These are phyloP conservation scores for Wickerhamiella shivajii DNA, from an alignment of 805 yeast genomes.

Conservation along the genomic window DNA sequence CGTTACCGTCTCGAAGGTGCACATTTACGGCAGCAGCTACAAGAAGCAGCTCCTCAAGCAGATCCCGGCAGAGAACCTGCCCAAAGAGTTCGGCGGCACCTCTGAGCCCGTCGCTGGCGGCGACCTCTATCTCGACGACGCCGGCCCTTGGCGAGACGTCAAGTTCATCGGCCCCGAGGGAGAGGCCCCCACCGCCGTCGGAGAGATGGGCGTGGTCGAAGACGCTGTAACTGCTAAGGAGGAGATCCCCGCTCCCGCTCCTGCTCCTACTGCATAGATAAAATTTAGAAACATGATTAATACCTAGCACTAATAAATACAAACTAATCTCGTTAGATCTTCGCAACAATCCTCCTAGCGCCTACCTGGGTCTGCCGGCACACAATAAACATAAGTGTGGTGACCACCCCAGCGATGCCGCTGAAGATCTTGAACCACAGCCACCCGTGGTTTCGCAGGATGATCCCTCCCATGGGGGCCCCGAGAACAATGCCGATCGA, in stretches of 20 bases:
- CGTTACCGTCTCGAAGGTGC: slow-evolving; percentile 89
- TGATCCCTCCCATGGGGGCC: slow-evolving; percentile 22
- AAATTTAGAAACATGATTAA: too few species aligned
- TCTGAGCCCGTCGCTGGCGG: slow-evolving; percentile 54
- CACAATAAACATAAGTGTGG: too few species aligned
- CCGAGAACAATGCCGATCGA: slow-evolving; percentile 32
- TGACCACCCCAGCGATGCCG: too few species aligned
- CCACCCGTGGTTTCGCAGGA: slow-evolving; percentile 16
- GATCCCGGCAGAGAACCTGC: slow-evolving; percentile 86
- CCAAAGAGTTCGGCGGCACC: slow-evolving; percentile 77
- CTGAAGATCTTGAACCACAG: slow-evolving; percentile 13
- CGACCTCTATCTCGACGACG: slow-evolving; percentile 60
- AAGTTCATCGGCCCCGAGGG: slow-evolving; percentile 90
- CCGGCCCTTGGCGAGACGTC: slow-evolving; percentile 96
- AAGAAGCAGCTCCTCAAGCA: slow-evolving; percentile 75
- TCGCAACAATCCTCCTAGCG: too few species aligned
- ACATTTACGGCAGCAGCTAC: slow-evolving; percentile 68
- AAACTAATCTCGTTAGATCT: too few species aligned
- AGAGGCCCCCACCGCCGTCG: slow-evolving; percentile 48
- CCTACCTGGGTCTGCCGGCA: too few species aligned
- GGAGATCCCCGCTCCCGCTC: background rate
- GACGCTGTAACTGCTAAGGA: background rate
- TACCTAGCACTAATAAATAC: too few species aligned
- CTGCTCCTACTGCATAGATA: background rate
- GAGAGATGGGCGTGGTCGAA: background rate